Percentiles rank a stretch among this genome's conserved stretches.
These are phyloP conservation scores for Dryadomyces sulphureus DNA, from an alignment of 2,329 filamentous ascomycete genomes.

Conservation along the genomic window DNA sequence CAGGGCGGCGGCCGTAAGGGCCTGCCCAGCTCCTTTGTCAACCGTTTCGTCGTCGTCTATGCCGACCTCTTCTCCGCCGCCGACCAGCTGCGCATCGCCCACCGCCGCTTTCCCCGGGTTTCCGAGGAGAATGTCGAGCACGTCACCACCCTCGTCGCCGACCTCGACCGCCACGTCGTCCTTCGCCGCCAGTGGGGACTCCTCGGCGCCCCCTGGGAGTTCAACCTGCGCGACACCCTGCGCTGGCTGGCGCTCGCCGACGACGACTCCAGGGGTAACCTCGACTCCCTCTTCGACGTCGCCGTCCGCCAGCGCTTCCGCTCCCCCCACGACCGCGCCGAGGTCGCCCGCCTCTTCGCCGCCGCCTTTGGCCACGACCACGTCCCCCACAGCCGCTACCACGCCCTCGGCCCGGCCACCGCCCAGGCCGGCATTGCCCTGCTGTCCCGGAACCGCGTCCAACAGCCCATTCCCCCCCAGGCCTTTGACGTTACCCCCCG, in stretches of 20 bases:
- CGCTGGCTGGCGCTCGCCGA: conserved; percentile 64
- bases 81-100: conserved; percentile 71
- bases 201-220: conserved; percentile 78
- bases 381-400: conserved; percentile 50
- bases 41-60: conserved; percentile 95
- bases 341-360: conserved; percentile 52
- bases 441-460: conserved; percentile 42
- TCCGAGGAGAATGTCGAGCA: conserved; percentile 42
- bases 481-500: conserved; percentile 36
- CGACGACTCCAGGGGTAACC: conserved; percentile 60
- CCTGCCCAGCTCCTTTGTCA: conserved; percentile 88
- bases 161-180: conserved; percentile 59
- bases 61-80: conserved; percentile 74
- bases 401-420: conserved; percentile 49
- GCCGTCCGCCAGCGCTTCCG: conserved; percentile 84
- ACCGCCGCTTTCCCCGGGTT: conserved; percentile 57
- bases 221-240: conserved; percentile 81
- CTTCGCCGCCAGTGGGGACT: conserved; percentile 41
- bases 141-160: conserved; percentile 67
- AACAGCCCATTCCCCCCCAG: conserved; percentile 31
- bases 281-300: conserved; percentile 64
- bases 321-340: conserved; percentile 47
- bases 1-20: conserved; percentile 94
- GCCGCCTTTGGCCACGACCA: conserved; percentile 41
- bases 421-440: conserved; percentile 71